Percentiles rank a stretch among this genome's conserved stretches.
Conservation (phyloP, 352 stramenopile genomes). For the Achlya hypogyna region DNA sequence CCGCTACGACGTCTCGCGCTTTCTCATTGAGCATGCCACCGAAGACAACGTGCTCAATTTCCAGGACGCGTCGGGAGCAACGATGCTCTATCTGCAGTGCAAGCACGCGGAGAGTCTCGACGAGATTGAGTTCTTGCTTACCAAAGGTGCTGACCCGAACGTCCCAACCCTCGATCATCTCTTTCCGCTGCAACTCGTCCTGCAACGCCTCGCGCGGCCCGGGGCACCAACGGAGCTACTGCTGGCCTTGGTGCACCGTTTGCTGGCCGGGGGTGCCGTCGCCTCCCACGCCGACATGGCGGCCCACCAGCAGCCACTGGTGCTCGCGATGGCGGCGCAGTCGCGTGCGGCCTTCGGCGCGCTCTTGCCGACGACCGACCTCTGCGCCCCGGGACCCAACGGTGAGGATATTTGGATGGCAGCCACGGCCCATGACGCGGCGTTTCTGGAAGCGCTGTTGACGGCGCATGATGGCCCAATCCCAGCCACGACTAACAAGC, state of each 20-base stretch:
- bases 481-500: conserved; percentile 22
- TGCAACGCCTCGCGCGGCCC: conserved; percentile 26
- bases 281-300: conserved; percentile 30
- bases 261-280: conserved; percentile 40
- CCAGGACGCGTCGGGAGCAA: conserved; percentile 56
- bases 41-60: conserved; percentile 60
- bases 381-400: conserved; percentile 29
- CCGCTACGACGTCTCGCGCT: conserved; percentile 38
- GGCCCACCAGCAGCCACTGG: conserved; percentile 34
- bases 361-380: conserved; percentile 38
- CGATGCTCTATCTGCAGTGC: conserved; percentile 76
- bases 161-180: conserved; percentile 49
- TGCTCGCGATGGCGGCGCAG: conserved; percentile 43
- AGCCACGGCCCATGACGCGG: conserved; percentile 31
- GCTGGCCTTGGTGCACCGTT: conserved; percentile 34
- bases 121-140: conserved; percentile 57
- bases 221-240: conserved; percentile 11
- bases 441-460: conserved; percentile 43
- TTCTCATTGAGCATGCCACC: conserved; percentile 52
- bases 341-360: conserved; percentile 39
- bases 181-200: conserved; percentile 51
- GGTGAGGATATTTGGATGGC: conserved; percentile 55
- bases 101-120: conserved; percentile 49
- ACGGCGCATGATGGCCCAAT: conserved; percentile 23
- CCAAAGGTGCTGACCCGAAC: conserved; percentile 62